Evolutionary conservation across 371 early-diverging fungal genomes (phyloP), one percentile per base, ranked within the genome.

Genomic region (Mucor sp.): DNA sequence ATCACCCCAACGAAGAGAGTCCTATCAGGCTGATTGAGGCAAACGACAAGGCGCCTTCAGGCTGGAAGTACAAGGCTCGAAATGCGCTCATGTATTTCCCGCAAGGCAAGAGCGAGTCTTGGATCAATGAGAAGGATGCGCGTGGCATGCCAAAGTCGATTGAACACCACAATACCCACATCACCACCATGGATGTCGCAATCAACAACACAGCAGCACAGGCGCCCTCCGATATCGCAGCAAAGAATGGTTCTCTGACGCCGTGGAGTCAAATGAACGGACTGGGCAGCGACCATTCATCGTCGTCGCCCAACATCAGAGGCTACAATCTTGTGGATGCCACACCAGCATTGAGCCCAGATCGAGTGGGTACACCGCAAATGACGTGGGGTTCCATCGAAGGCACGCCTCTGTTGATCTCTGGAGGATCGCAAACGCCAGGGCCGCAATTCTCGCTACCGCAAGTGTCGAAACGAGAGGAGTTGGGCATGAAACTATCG

Each of bases 311-410:
- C 17, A 59, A 71, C 58, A 66, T 91, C 66, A 71, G 82, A 19
- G 92, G 91, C 0, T 91, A 84, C 62, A 70, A 76, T 8, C 75
- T 90, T 28, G 92, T 94, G 0, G 86, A 89, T 15, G 71, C 89
- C 2, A 92, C 95, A 8, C 94, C 94, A 0, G 67, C 86, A 1
- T 71, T 87, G 2, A 83, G 76, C 33, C 93, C 93, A 27, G 76
- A 85, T 2, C 77, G 79, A 30, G 56, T 78, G 47, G 77, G 75
- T 0, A 73, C 80, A 17, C 82, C 81, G 71, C 82, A 91, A 44
- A 89, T 95, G 91, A 95, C 95, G 3, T 95, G 95, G 95, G 92
- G 91, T 55, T 74, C 83, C 1, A 87, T 91, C 55, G 91, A 90
- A 64, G 89, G 87, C 7, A 90, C 89, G 6, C 91, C 91, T 9